Conservation (phyloP, 192 early-diverging fungal genomes). For the Umbelopsis isabellina region DNA sequence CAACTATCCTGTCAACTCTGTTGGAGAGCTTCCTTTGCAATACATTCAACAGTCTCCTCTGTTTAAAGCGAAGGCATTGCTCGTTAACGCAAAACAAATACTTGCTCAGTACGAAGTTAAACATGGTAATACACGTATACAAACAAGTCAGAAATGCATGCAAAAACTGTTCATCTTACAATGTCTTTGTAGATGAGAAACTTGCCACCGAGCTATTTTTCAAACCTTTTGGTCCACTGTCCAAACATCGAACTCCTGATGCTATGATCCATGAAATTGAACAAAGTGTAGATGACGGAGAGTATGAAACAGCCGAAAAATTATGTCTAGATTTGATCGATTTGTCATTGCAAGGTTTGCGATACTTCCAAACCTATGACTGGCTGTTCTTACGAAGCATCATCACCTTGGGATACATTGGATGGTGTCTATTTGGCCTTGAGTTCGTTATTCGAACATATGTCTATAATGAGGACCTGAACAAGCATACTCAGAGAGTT, state of each 20-base stretch:
- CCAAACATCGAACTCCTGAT: conserved; percentile 53
- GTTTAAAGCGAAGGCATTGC: conserved; percentile 75
- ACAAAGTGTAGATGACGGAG: conserved; percentile 56
- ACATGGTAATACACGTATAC: conserved; percentile 44
- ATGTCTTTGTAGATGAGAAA: conserved; percentile 61
- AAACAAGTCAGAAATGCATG: not conserved
- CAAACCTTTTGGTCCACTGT: conserved; percentile 72
- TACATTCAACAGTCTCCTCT: conserved; percentile 75
- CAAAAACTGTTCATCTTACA: not conserved
- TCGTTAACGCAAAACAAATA: conserved; percentile 85
- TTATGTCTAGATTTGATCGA: conserved; percentile 65
- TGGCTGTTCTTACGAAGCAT: conserved; percentile 90
- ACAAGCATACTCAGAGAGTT: not conserved
- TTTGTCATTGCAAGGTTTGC: conserved; percentile 79
- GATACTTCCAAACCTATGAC: conserved; percentile 97
- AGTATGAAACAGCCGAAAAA: conserved; percentile 70
- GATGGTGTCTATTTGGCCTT: conserved; percentile 88
- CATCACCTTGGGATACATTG: conserved; percentile 83
- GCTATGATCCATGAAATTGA: conserved; percentile 61
- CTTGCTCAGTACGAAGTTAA: conserved; percentile 88
- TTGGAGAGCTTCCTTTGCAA: conserved; percentile 82
- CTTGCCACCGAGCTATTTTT: conserved; percentile 79
- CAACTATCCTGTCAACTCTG: conserved; percentile 91
- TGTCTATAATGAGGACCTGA: conserved; percentile 35
- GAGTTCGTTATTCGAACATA: conserved; percentile 77